Percentiles rank a stretch among this genome's conserved stretches.
These are phyloP conservation scores for Rhodotorula taiwanensis DNA, from an alignment of 768 basidiomycete genomes.

Conservation along the genomic window DNA sequence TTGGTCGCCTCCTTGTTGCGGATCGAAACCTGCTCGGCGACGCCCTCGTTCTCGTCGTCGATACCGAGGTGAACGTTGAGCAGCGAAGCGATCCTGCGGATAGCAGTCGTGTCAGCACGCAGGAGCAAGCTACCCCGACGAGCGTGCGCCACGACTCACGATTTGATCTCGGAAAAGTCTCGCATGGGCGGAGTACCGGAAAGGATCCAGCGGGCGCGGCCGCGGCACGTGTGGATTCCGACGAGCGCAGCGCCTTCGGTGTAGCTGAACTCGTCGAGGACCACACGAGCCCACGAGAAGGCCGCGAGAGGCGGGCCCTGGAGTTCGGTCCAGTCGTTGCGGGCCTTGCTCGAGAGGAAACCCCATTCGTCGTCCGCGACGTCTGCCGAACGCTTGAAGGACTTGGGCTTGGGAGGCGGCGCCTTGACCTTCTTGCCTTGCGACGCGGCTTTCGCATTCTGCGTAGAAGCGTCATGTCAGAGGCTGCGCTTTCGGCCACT, in stretches of 20 bases:
- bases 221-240: slow-evolving; percentile 66
- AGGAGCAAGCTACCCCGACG: slow-evolving; percentile 50
- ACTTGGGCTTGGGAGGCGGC: not conserved
- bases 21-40: slow-evolving; percentile 67
- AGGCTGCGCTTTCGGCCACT: slow-evolving; percentile 26
- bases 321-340: slow-evolving; percentile 70
- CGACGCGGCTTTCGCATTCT: slow-evolving; percentile 45
- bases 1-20: slow-evolving; percentile 76
- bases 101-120: not conserved
- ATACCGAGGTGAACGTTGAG: slow-evolving; percentile 84
- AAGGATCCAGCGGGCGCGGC: slow-evolving; percentile 85
- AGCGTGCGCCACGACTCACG: slow-evolving; percentile 41
- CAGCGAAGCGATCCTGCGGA: slow-evolving; percentile 44
- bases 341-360: slow-evolving; percentile 57
- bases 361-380: slow-evolving; percentile 52
- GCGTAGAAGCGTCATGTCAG: slow-evolving; percentile 45
- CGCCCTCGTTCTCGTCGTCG: slow-evolving; percentile 77
- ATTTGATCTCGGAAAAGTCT: slow-evolving; percentile 83
- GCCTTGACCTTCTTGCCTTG: slow-evolving; percentile 48
- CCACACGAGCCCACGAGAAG: slow-evolving; percentile 67
- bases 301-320: slow-evolving; percentile 78
- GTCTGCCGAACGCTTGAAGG: not conserved
- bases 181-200: slow-evolving; percentile 91
- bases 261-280: slow-evolving; percentile 94
- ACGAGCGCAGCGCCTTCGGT: slow-evolving; percentile 71